Base-by-base conservation (phyloP, 164 flowering plant species). In the Macadamia integrifolia region DNA sequence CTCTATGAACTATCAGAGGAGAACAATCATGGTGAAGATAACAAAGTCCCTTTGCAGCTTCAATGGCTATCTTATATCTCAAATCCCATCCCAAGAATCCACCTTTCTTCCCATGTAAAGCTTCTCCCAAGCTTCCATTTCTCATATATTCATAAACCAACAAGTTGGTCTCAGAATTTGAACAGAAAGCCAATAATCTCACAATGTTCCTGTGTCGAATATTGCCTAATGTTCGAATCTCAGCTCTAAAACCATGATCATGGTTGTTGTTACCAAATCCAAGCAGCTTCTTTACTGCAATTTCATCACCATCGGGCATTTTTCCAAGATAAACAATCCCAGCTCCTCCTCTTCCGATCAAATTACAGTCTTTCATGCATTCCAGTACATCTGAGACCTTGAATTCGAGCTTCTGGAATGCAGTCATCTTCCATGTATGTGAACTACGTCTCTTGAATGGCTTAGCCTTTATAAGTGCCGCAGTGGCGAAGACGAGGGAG, bases 181-280 rank as follows among this genome's bases (percentile, higher is more conserved):
- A 80, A 70, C 98, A 93, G 66, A 91, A 91, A 0, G 94, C 96
- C 0, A 91, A 71, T 59, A 93, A 66, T 63, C 88, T 80, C 43
- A 93, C 98, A 0, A 93, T 93, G 85, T 93, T 88, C 42, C 98
- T 66, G 73, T 93, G 98, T 60, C 96, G 71, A 53, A 93, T 89
- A 70, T 86, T 87, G 58, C 97, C 97, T 40, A 93, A 78, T 6
- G 98, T 93, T 61, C 84, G 78, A 4, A 93, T 84, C 67, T 93
- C 98, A 0, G 98, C 98, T 69, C 80, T 69, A 62, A 93, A 89
- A 0, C 96, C 93, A 66, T 85, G 88, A 58, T 93, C 96, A 66
- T 87, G 93, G 60, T 79, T 80, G 67, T 75, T 69, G 59, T 67
- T 63, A 15, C 85, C 89, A 14, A 84, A 74, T 6, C 90, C 90